A percentile compares a stretch with the other conserved stretches of the same genome.
These are phyloP conservation scores for Penicillium sp. DNA, from an alignment of 2,329 filamentous ascomycete species.

Conservation along the genomic window DNA sequence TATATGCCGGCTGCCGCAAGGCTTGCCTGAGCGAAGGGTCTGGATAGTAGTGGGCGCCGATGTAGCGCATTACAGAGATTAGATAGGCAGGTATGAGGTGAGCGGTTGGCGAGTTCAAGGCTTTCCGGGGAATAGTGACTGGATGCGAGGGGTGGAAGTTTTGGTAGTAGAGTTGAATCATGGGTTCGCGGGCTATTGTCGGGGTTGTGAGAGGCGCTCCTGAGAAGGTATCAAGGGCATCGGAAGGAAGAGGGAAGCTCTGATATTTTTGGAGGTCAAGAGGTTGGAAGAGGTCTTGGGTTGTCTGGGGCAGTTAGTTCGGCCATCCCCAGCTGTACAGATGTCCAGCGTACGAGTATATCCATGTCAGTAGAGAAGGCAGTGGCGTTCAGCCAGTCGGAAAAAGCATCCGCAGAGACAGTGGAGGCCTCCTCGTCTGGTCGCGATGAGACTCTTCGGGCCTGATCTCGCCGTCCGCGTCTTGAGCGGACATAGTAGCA, in stretches of 20 bases:
- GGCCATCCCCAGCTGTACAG: background rate
- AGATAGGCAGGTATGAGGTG: constrained; percentile 48
- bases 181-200: constrained; percentile 28
- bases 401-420: constrained; percentile 17
- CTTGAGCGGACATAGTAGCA: constrained; percentile 55
- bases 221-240: constrained; percentile 6
- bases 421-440: constrained; percentile 20
- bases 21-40: constrained; percentile 30
- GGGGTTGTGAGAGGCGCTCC: constrained; percentile 9
- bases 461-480: constrained; percentile 38
- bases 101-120: constrained; percentile 28
- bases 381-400: constrained; percentile 23
- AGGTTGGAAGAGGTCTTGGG: constrained; percentile 18
- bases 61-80: constrained; percentile 54
- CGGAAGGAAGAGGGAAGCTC: constrained; percentile 17
- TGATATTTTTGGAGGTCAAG: constrained; percentile 12
- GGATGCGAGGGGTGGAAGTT: constrained; percentile 58
- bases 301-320: constrained; percentile 17
- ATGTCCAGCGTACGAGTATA: constrained; percentile 1
- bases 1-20: constrained; percentile 26
- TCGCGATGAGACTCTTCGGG: constrained; percentile 2
- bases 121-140: constrained; percentile 52
- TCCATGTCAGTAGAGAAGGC: constrained; percentile 19
- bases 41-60: constrained; percentile 56
- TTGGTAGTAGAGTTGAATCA: constrained; percentile 56